Evolutionary conservation across 2,329 filamentous ascomycete genomes (phyloP).

Genomic region (Podosphaera xanthii): DNA sequence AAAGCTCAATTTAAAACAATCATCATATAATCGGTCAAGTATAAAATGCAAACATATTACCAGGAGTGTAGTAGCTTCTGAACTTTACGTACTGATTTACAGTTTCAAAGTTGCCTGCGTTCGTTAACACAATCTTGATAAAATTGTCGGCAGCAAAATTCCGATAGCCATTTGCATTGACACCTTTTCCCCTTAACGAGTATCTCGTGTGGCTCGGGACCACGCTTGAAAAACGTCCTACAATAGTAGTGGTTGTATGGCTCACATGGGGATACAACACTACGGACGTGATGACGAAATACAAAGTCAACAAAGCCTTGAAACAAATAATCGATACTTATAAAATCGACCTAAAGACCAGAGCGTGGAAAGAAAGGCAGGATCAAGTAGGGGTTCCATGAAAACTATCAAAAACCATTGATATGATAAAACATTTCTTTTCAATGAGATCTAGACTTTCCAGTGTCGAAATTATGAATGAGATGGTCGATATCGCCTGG

Average conservation of each 20-base stretch:
- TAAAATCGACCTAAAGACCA: not conserved
- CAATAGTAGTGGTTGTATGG: not conserved
- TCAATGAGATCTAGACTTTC: not conserved
- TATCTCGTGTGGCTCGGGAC: not conserved
- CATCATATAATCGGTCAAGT: not conserved
- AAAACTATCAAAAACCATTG: not conserved
- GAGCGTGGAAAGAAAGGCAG: slow-evolving; percentile 1
- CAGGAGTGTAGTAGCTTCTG: slow-evolving; percentile 3
- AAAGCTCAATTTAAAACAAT: no score
- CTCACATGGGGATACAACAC: not conserved
- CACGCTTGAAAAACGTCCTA: not conserved
- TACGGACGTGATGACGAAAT: slow-evolving; percentile 5
- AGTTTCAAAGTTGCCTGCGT: slow-evolving; percentile 1
- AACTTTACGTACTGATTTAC: slow-evolving; percentile 3
- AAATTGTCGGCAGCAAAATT: not conserved
- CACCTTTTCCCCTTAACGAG: not conserved
- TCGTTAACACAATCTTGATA: not conserved
- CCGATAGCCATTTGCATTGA: not conserved
- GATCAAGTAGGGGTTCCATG: not conserved
- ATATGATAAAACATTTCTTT: not conserved
- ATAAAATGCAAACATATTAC: slow-evolving; percentile 3
- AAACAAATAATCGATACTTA: slow-evolving; percentile 4
- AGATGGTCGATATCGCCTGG: not conserved
- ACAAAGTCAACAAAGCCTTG: slow-evolving; percentile 1
- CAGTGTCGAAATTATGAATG: not conserved